These are phyloP conservation scores for Erodium chrysanthum DNA, from an alignment of 441 rosid genomes.

Conservation along the genomic window DNA sequence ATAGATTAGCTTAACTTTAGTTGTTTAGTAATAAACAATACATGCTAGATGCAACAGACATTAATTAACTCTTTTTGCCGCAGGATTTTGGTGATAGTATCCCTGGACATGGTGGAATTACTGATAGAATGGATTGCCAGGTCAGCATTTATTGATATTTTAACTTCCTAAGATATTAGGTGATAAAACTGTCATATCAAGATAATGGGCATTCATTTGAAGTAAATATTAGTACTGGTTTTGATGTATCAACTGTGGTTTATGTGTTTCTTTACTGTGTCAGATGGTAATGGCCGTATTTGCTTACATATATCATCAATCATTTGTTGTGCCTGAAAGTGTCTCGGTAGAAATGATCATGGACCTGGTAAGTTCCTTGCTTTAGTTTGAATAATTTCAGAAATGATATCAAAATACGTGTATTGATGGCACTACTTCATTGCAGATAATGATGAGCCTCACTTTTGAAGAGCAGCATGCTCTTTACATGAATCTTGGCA, in stretches of 20 bases:
- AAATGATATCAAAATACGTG: not conserved
- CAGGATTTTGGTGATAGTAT: constrained; percentile 96
- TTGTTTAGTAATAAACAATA: not conserved
- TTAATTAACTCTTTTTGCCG: not conserved
- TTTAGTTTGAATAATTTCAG: not conserved
- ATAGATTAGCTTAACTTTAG: not conserved
- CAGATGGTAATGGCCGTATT: constrained; percentile 98
- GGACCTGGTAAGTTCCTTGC: constrained; percentile 42
- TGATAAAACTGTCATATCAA: not conserved
- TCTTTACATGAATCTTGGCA: constrained; percentile 44
- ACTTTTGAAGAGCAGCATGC: constrained; percentile 60
- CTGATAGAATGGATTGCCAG: constrained; percentile 97
- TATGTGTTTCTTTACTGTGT: constrained; percentile 13
- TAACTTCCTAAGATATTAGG: not conserved
- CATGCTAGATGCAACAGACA: not conserved
- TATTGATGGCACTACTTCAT: not conserved
- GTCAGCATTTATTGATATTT: constrained; percentile 26
- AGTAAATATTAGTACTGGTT: not conserved
- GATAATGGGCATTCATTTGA: not conserved
- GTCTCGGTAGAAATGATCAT: constrained; percentile 56
- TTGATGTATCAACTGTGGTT: not conserved
- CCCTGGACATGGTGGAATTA: constrained; percentile 92
- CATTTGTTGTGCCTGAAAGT: constrained; percentile 48
- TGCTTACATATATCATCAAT: constrained; percentile 78
- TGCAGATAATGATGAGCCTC: constrained; percentile 49